Evolutionary conservation across 305 asterid species (phyloP).

Genomic region (Fraxinus xanthoxyloides): DNA sequence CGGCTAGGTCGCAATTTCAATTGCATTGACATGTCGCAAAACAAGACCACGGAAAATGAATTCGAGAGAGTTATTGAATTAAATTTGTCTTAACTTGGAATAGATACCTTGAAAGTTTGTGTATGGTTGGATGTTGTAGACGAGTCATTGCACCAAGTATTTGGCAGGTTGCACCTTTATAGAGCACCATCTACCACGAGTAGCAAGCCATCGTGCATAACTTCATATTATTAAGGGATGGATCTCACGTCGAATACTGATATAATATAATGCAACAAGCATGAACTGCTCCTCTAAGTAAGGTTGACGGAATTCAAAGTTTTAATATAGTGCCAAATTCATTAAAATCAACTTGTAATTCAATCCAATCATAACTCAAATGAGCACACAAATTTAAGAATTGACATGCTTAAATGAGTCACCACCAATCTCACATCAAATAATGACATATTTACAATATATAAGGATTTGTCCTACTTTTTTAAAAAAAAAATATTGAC

Average conservation of each 20-base stretch:
- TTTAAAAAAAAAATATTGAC: not conserved
- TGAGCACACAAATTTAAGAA: not conserved
- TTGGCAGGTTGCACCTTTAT: not conserved
- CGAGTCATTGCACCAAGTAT: not conserved
- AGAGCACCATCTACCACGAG: not conserved
- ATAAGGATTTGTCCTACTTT: not conserved
- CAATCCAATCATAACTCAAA: not conserved
- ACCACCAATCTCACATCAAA: not conserved
- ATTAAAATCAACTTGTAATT: not conserved
- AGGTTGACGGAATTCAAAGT: not conserved
- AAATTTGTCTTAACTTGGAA: not conserved
- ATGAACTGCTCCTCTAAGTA: not conserved
- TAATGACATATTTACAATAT: not conserved
- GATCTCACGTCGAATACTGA: not conserved
- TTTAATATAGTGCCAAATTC: not conserved
- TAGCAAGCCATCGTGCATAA: not conserved
- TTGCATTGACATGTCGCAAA: not conserved
- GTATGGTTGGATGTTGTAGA: not conserved
- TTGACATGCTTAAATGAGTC: accelerated
- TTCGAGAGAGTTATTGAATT: not conserved
- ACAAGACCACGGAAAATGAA: not conserved
- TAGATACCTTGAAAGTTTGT: not conserved
- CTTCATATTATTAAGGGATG: not conserved
- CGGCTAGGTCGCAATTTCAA: not conserved
- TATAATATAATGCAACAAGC: not conserved